Base-by-base conservation (phyloP, 805 yeast species). In the Suhomyces canberraensis region DNA sequence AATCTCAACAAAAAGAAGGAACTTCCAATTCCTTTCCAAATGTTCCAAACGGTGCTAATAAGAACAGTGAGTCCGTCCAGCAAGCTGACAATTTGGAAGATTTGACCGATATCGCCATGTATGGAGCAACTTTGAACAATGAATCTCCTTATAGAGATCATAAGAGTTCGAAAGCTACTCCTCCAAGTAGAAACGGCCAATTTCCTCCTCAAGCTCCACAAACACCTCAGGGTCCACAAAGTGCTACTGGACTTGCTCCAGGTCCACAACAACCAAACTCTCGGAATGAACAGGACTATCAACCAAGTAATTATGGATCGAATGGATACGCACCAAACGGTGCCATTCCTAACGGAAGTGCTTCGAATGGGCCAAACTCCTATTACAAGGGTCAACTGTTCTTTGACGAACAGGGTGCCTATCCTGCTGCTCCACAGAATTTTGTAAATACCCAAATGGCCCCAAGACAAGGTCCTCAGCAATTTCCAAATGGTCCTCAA, bases 81-180 rank as follows among this genome's bases (percentile, higher is more conserved):
- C 18, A 18, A 15, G 16, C 25, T n/a, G 42, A 54, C 20, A 61
- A 56, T 27, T 50, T 66, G 33, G 54, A 58, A n/a, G 71, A 65
- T 40, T 54, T 62, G 20, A 48, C 66, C 3, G 62, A 62, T 38
- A 60, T 66, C 30, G 70, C 68, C 1, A 41, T 56, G 21, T 66
- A 61, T 41, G 70, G 69, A 6, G 69, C 65, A 17, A 40, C 43
- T 3, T 47, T 63, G 37, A 60, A 61, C 36, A 66, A 58, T 8
- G 22, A 20, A 9, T 9, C 22, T 20, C 22, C 22, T 7, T 9
- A 20, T 20, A 24, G 11, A n/a, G 14, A 8, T 9, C 9, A 24
- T 24, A 5, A 6, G 13, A 5, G 5, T 5, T 24, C 26, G 5
- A 8, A 8, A 24, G 26, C 6, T 24, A 13, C 6, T 8, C 26